Conservation (phyloP, 2,329 filamentous ascomycete species). For the Rachicladosporium sp. region DNA sequence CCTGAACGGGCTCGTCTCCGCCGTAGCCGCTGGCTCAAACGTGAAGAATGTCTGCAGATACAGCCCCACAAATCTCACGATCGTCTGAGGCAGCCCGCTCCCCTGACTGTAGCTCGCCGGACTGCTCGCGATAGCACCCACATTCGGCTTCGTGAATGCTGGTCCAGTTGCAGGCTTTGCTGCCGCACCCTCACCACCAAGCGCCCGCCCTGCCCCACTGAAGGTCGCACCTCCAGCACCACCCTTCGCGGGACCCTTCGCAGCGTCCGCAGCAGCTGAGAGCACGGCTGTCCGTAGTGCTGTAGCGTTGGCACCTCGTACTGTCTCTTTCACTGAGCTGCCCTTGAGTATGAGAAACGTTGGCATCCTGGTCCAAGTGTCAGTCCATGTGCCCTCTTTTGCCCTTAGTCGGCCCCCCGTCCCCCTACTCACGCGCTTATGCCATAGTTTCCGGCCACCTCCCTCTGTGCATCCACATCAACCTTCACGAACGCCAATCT, state of each 20-base stretch:
- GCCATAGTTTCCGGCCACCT: slow-evolving; percentile 37
- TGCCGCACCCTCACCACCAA: slow-evolving; percentile 14
- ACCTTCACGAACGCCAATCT: slow-evolving; percentile 42
- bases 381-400: not conserved
- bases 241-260: slow-evolving; percentile 24
- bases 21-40: slow-evolving; percentile 32
- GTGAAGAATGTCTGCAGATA: slow-evolving; percentile 35
- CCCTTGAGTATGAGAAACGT: slow-evolving; percentile 38
- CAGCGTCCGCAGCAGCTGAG: slow-evolving; percentile 30
- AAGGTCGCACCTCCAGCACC: slow-evolving; percentile 20
- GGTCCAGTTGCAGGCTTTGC: slow-evolving; percentile 9
- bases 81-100: slow-evolving; percentile 25
- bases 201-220: slow-evolving; percentile 30
- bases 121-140: slow-evolving; percentile 14
- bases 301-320: slow-evolving; percentile 37
- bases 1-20: slow-evolving; percentile 32
- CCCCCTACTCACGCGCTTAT: slow-evolving; percentile 30
- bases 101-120: slow-evolving; percentile 21
- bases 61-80: slow-evolving; percentile 34
- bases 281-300: slow-evolving; percentile 35
- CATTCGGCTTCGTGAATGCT: slow-evolving; percentile 11
- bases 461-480: slow-evolving; percentile 41
- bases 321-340: slow-evolving; percentile 31
- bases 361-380: slow-evolving; percentile 26
- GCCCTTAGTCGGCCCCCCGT: not conserved